Base-by-base conservation (phyloP, 2,329 filamentous ascomycete species). In the Colletotrichum noveboracense region DNA sequence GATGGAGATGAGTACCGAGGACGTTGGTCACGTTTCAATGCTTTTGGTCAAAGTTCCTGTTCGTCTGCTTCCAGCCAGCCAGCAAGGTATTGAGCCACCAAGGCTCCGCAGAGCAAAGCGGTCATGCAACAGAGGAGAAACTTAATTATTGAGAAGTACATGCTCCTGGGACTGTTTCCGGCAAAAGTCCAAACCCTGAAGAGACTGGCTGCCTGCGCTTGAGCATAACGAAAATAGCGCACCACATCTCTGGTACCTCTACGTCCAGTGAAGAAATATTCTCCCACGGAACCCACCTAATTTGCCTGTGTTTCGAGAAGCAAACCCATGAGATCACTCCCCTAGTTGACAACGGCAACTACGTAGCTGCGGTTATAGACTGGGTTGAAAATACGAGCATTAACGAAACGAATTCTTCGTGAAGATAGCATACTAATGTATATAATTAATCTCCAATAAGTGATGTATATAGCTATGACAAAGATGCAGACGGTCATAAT, bases 281-380 rank as follows among this genome's bases (percentile, higher is more conserved):
- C 36, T 48, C 16, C 36, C 38, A 4, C n/a, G n/a, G 10, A 48
- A 43, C 38, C 18, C 38, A 43, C n/a, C 18, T 43, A 1, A n/a
- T n/a, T 1, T 12, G 18, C 38, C 38, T n/a, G 18, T n/a, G 38
- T n/a, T n/a, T 18, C 1, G 18, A 43, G 38, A 43, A 43, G 38
- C 38, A 43, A 9, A 43, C 9, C 1, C 2, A 48, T 48, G 18
- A 48, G n/a, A 18, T 43, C 1, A 43, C 1, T 4, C 18, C 6
- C 18, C 9, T 2, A 43, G 18, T 43, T n/a, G 38, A 3, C 1
- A 12, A n/a, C 1, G 18, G 5, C 8, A 43, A 43, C 3, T 2
- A n/a, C 0, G 38, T 43, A 3, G 3, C 18, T 43, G 38, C n/a
- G 2, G 0, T n/a, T 4, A 43, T 4, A 43, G 0, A 4, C 38